Percentiles rank a stretch among this genome's conserved stretches.
These are phyloP conservation scores for Mortierella sp. DNA, from an alignment of 371 early-diverging fungal genomes.

Conservation along the genomic window DNA sequence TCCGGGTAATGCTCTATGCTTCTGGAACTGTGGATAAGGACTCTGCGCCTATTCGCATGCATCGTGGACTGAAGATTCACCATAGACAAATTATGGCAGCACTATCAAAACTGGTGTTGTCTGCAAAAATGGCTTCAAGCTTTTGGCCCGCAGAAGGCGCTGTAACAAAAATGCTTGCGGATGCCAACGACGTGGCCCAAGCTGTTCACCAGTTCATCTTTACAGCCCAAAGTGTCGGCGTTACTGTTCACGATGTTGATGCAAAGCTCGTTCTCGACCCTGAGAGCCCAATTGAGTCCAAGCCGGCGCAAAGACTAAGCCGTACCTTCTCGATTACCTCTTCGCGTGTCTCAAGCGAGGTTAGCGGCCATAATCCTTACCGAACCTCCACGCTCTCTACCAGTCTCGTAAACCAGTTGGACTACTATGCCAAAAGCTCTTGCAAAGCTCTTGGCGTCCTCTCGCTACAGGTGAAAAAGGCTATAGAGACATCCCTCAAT, in stretches of 20 bases:
- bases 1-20: constrained; percentile 88
- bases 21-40: constrained; percentile 83
- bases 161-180: constrained; percentile 71
- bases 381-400: constrained; percentile 6
- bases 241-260: constrained; percentile 68
- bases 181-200: constrained; percentile 77
- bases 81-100: constrained; percentile 86
- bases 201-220: constrained; percentile 83
- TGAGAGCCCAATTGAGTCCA: constrained; percentile 27
- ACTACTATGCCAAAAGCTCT: constrained; percentile 42
- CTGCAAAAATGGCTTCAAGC: constrained; percentile 86
- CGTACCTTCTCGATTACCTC: constrained; percentile 36
- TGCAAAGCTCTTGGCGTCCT: constrained; percentile 33
- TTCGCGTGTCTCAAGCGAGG: constrained; percentile 12
- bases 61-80: constrained; percentile 75
- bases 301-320: constrained; percentile 23
- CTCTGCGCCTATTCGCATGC: constrained; percentile 70
- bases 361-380: constrained; percentile 9
- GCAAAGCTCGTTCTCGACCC: constrained; percentile 58
- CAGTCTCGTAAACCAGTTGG: constrained; percentile 35
- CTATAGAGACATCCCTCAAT: constrained; percentile 23
- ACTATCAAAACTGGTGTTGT: constrained; percentile 84
- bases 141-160: constrained; percentile 89
- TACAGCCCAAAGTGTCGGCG: constrained; percentile 78
- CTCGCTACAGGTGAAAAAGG: constrained; percentile 29